Percentiles rank a stretch among this genome's conserved stretches.
Conservation (phyloP, 1,284 basidiomycete species). For the Earliella scabrosa region DNA sequence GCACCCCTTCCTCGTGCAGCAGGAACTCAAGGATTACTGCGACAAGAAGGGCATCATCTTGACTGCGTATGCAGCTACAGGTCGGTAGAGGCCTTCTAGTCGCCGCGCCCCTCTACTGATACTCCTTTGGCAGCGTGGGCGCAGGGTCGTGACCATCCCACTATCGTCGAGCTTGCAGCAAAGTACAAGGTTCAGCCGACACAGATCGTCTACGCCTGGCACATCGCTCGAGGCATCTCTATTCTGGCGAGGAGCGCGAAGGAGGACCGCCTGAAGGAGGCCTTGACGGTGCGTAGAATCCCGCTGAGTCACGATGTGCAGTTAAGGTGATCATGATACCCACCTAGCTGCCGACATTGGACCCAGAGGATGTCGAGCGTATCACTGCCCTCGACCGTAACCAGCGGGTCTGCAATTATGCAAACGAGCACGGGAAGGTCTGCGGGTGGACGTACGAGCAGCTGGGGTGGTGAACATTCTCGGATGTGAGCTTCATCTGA, state of each 20-base stretch:
- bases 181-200: constrained; percentile 47
- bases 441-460: constrained; percentile 55
- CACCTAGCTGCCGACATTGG: constrained; percentile 46
- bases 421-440: constrained; percentile 40
- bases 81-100: constrained; percentile 31
- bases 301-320: constrained; percentile 15
- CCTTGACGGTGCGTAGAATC: constrained; percentile 38
- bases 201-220: constrained; percentile 51
- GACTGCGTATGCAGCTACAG: constrained; percentile 72
- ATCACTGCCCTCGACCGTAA: constrained; percentile 63
- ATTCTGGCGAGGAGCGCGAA: constrained; percentile 48
- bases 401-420: constrained; percentile 32
- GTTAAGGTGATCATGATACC: too few species aligned
- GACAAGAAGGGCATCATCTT: constrained; percentile 60
- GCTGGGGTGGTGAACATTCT: constrained; percentile 47
- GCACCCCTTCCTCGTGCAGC: constrained; percentile 61
- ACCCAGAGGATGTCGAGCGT: constrained; percentile 47
- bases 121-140: constrained; percentile 35
- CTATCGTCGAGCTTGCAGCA: constrained; percentile 44
- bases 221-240: constrained; percentile 43
- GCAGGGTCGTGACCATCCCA: constrained; percentile 43
- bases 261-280: constrained; percentile 46
- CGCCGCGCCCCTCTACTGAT: background rate
- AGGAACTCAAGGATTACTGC: constrained; percentile 62
- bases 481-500: too few species aligned